These are phyloP conservation scores for Filobasidium wieringae DNA, from an alignment of 768 basidiomycete genomes.

Conservation along the genomic window DNA sequence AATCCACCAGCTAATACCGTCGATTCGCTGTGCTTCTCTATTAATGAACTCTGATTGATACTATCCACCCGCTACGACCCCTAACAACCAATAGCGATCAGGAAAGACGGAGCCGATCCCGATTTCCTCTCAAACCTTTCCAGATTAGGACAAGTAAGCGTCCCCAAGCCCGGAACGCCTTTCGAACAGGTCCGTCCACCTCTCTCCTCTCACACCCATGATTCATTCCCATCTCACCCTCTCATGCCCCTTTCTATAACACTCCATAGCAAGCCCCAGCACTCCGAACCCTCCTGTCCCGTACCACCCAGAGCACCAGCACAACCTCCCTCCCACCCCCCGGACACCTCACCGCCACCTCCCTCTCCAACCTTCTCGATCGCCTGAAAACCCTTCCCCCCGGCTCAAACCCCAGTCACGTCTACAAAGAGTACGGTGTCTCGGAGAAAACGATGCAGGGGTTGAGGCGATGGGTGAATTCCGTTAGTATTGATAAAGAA, in stretches of 20 bases:
- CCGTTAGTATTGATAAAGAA: constrained; percentile 28
- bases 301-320: constrained; percentile 14
- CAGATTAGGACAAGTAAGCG: constrained; percentile 29
- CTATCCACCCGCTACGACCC: neutral
- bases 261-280: constrained; percentile 26
- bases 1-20: neutral
- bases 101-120: constrained; percentile 31
- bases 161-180: constrained; percentile 29
- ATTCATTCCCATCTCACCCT: neutral
- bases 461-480: constrained; percentile 32
- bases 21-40: too few relatives aligned
- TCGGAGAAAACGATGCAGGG: constrained; percentile 18
- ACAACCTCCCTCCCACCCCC: constrained; percentile 12
- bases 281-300: constrained; percentile 29
- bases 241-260: neutral
- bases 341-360: constrained; percentile 24
- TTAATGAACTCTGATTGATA: neutral
- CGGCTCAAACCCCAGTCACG: constrained; percentile 13
- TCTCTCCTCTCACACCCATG: neutral
- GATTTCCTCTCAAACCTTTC: constrained; percentile 35
- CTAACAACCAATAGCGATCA: constrained; percentile 19
- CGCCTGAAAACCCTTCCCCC: constrained; percentile 22
- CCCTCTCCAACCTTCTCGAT: constrained; percentile 30
- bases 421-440: constrained; percentile 30
- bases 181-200: constrained; percentile 16